Percentiles rank a stretch among this genome's conserved stretches.
Conservation (phyloP, 345 rosid species). For the Excoecaria agallocha region DNA sequence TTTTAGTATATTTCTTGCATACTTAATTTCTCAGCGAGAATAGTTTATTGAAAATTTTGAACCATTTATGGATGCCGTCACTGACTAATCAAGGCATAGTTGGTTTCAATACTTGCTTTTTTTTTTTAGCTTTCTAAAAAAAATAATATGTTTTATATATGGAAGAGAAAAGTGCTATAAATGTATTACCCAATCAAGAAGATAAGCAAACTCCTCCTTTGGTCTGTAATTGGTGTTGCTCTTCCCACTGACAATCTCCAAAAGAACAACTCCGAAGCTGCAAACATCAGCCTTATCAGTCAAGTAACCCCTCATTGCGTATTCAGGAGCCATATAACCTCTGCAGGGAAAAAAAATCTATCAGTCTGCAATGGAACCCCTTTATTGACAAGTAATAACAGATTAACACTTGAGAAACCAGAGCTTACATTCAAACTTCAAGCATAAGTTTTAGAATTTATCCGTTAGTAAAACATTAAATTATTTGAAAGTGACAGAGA, state of each 20-base stretch:
- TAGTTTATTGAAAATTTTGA: too few relatives aligned
- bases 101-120: not conserved
- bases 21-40: not conserved
- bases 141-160: not conserved
- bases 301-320: conserved; percentile 97
- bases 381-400: not conserved
- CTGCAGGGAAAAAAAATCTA: conserved; percentile 26
- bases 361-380: too few relatives aligned
- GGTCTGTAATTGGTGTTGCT: conserved; percentile 97
- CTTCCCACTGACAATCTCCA: conserved; percentile 88
- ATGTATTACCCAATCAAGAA: conserved; percentile 75
- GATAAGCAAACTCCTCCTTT: conserved; percentile 88
- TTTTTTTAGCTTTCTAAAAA: not conserved
- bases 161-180: not conserved
- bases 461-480: not conserved
- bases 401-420: not conserved
- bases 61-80: too few relatives aligned
- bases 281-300: conserved; percentile 92
- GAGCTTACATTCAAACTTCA: too few relatives aligned
- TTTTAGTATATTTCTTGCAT: not conserved
- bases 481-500: not conserved
- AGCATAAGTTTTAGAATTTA: not conserved
- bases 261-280: conserved; percentile 76
- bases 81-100: too few relatives aligned
- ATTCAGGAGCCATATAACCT: conserved; percentile 99